Conservation (phyloP, 768 basidiomycete species). For the Lepiota brunneoincarnata region DNA sequence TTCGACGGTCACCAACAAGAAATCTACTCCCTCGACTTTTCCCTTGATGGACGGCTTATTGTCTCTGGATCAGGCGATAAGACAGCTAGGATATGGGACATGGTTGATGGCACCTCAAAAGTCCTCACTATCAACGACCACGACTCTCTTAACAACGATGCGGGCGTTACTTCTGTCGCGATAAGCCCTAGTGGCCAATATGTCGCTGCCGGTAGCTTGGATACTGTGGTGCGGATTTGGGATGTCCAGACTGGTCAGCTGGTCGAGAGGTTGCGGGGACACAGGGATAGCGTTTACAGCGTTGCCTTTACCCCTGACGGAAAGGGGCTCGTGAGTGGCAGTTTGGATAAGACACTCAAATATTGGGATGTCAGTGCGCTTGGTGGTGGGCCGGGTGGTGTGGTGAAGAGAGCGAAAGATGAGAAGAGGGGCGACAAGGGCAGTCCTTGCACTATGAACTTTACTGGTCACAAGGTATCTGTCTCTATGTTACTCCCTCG, state of each 20-base stretch:
- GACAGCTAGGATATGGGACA: constrained; percentile 40
- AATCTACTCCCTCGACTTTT: constrained; percentile 90
- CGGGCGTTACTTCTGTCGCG: constrained; percentile 73
- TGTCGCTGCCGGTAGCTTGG: constrained; percentile 64
- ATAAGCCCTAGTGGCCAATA: constrained; percentile 69
- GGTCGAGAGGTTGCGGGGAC: constrained; percentile 70
- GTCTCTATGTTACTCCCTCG: constrained; percentile 27
- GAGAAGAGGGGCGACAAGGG: constrained; percentile 55
- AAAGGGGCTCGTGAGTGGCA: constrained; percentile 83
- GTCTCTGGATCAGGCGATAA: constrained; percentile 83
- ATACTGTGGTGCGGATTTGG: constrained; percentile 76
- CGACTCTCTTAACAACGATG: constrained; percentile 37
- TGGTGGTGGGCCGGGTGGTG: constrained; percentile 51
- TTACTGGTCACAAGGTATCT: constrained; percentile 78
- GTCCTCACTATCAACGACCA: constrained; percentile 41
- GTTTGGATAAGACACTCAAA: constrained; percentile 80
- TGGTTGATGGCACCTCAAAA: constrained; percentile 27
- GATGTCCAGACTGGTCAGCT: constrained; percentile 60
- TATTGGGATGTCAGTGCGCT: constrained; percentile 82
- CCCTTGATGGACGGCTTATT: constrained; percentile 72
- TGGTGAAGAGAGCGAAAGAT: constrained; percentile 33
- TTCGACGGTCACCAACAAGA: constrained; percentile 88
- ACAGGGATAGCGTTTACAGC: constrained; percentile 79
- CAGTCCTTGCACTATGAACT: constrained; percentile 65
- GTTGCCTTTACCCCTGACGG: constrained; percentile 94